A percentile compares a stretch with the other conserved stretches of the same genome.
Conservation (phyloP, 768 basidiomycete genomes). For the Pluteus cervinus region DNA sequence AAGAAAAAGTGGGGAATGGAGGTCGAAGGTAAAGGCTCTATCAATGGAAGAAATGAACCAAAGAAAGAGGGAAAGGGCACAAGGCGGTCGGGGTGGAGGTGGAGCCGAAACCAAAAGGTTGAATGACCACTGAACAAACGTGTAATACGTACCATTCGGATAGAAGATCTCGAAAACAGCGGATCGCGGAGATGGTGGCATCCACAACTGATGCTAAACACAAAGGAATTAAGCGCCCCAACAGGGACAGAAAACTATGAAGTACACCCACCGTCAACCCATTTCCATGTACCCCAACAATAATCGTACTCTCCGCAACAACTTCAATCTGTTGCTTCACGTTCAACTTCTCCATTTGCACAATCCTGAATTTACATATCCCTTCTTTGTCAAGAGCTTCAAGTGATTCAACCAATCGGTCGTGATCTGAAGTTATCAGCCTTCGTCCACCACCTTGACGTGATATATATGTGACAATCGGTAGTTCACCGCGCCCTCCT, state of each 20-base stretch:
- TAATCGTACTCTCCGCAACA: slow-evolving; percentile 56
- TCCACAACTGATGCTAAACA: slow-evolving; percentile 50
- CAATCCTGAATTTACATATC: slow-evolving; percentile 41
- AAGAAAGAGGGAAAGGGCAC: too few species aligned
- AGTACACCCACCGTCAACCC: slow-evolving; percentile 44
- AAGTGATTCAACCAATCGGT: slow-evolving; percentile 40
- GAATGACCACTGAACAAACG: not conserved
- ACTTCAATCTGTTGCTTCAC: slow-evolving; percentile 60
- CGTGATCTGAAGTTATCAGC: slow-evolving; percentile 42
- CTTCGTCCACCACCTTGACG: slow-evolving; percentile 41
- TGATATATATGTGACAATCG: slow-evolving; percentile 51
- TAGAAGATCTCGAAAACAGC: slow-evolving; percentile 68
- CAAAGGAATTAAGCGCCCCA: slow-evolving; percentile 5
- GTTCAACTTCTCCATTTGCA: slow-evolving; percentile 33
- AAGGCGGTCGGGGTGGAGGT: too few species aligned
- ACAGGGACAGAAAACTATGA: slow-evolving; percentile 20
- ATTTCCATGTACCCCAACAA: slow-evolving; percentile 66
- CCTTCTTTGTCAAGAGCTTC: slow-evolving; percentile 42
- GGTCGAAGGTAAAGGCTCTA: too few species aligned
- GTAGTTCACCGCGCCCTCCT: too few species aligned
- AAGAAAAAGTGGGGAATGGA: too few species aligned
- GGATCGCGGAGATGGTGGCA: slow-evolving; percentile 57
- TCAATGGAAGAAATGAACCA: too few species aligned
- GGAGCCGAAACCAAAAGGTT: not conserved
- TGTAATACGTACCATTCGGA: slow-evolving; percentile 39